Evolutionary conservation across 441 rosid genomes (phyloP), one percentile per base, ranked within the genome.

Genomic region (Geranium incanum): DNA sequence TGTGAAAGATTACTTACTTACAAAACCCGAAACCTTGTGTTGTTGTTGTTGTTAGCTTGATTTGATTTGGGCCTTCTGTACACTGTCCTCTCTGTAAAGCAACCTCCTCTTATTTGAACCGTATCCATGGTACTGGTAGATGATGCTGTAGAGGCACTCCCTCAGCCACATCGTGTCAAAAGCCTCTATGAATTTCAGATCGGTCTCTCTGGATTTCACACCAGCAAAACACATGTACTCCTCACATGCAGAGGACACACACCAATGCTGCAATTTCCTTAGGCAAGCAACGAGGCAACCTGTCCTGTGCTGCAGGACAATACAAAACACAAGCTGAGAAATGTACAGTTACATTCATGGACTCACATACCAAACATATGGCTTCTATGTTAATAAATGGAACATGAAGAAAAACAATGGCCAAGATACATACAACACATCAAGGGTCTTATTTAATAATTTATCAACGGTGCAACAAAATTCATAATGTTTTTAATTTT

Each of bases 231-330:
- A 83, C 66, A 71, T 79, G 81, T 94, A 94, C 70, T 94, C 99
- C 74, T 92, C 97, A 13, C 85, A 78, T 64, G 88, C 89, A 0
- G 97, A 86, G 68, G 91, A 78, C 78, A 90, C 72, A 45, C 96
- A 92, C 99, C 99, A 94, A 23, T 85, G 80, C 76, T 94, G 97
- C 39, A 92, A 72, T 75, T 94, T 94, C 79, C 99, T 86, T 80
- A 94, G 80, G 84, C 97, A 90, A 59, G 95, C 97, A 36, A 94
- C 97, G 16, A 94, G 88, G 74, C 91, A 85, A 72, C 99, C 97
- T 0, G 97, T 94, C 59, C 97, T 86, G 75, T 92, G 99, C 97
- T 94, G 96, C 82, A 84, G 21, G 3, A 59, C 71, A 76, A 71
- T 9, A 64, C 0, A 68, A 66, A 16, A 38, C 71, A 68, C 5